Base-by-base conservation (phyloP, 208 protist genomes). In the Endotrypanum monterogeii region DNA sequence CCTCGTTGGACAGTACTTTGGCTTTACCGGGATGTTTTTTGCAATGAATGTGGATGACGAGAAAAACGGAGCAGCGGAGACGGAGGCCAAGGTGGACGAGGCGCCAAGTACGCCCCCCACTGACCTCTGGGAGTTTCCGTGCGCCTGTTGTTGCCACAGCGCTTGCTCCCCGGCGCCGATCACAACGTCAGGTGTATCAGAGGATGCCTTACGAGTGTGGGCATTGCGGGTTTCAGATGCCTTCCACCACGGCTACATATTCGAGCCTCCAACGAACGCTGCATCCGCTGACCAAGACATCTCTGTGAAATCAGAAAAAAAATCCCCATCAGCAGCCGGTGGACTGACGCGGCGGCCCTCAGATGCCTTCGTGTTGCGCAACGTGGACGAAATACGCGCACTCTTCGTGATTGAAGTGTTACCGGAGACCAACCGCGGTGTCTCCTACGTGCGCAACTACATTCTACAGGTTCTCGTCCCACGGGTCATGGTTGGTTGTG, bases 381-480 rank as follows among this genome's bases (percentile, higher is more conserved):
- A 71, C 18, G 76, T 88, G 28, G 73, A 86, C 20, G 71, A 82
- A 32, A 80, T 94, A 23, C 82, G 89, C 5, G 51, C 71, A 14
- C 73, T 94, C 11, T 87, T 94, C 56, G 78, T 67, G n/a, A 76
- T 97, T 18, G 84, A 87, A 39, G 83, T 83, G 30, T 84, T 97
- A 6, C 89, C 88, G 12, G 73, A 87, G 30, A 78, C 79, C 44
- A 81, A 91, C 65, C 71, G 85, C 25, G 94, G 94, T 44, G 84
- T 97, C 18, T 92, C 89, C 8, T 97, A 94, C 79, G 89, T 89
- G 51, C 86, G 94, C 14, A 96, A 97, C 80, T 88, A 93, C 78
- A 96, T 97, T 63, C 79, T 97, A 14, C 85, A 84, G 50, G 83
- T 90, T 52, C 83, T 97, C 16, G 94, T 85, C 5, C 89, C 92